These are phyloP conservation scores for Saccharomyces hybrid DNA, from an alignment of 1,139 yeast species.

Conservation along the genomic window DNA sequence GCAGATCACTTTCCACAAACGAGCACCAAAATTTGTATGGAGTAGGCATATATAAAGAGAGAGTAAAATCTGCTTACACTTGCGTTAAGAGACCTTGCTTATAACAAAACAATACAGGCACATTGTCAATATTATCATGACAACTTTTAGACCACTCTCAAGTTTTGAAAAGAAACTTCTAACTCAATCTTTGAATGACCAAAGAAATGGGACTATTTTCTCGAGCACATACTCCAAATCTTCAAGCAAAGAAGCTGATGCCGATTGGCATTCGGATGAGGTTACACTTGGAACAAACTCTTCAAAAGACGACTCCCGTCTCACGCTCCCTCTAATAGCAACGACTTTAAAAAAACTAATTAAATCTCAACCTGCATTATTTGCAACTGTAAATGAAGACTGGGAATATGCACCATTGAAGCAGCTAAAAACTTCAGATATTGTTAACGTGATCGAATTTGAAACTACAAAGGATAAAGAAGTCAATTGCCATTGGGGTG, in stretches of 20 bases:
- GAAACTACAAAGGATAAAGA: slow-evolving; percentile 22
- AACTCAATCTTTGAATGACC: slow-evolving; percentile 17
- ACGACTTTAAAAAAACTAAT: slow-evolving; percentile 20
- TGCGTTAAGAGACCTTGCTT: neutral
- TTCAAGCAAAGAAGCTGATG: neutral
- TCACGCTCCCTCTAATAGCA: slow-evolving; percentile 15
- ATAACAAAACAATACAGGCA: neutral
- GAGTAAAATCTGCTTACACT: neutral
- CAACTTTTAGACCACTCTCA: slow-evolving; percentile 16
- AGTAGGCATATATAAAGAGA: neutral
- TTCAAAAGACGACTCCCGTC: slow-evolving; percentile 11
- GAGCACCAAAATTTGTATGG: neutral
- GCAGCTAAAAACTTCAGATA: slow-evolving; percentile 19
- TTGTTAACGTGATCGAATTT: slow-evolving; percentile 21
- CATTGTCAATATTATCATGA: neutral
- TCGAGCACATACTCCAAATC: neutral
- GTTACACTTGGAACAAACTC: slow-evolving; percentile 18
- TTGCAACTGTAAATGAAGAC: slow-evolving; percentile 20
- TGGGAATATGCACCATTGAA: slow-evolving; percentile 19
- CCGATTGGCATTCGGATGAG: slow-evolving; percentile 21
- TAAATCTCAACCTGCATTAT: slow-evolving; percentile 20
- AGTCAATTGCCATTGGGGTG: slow-evolving; percentile 24
- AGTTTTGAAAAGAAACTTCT: slow-evolving; percentile 23
- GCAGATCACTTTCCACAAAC: neutral
- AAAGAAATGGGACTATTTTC: slow-evolving; percentile 25